Evolutionary conservation across 768 basidiomycete genomes (phyloP).

Genomic region (Lactarius quietus): DNA sequence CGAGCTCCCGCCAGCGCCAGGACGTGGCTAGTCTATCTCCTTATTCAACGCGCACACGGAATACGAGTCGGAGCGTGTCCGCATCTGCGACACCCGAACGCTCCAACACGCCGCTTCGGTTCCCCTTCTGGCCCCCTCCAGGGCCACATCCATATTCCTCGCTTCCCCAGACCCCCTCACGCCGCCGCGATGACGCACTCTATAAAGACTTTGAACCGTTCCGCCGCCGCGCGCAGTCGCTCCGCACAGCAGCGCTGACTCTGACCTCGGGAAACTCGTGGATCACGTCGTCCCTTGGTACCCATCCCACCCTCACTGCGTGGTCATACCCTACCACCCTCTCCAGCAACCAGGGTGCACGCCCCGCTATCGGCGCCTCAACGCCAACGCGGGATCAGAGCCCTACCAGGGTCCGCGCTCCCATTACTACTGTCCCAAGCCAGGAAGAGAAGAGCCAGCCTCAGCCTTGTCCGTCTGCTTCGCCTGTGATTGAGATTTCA

Average conservation of each 20-base stretch:
- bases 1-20: conserved; percentile 48
- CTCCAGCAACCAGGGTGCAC: conserved; percentile 31
- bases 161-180: conserved; percentile 52
- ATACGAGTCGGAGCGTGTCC: conserved; percentile 36
- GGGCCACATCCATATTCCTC: conserved; percentile 50
- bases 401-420: conserved; percentile 44
- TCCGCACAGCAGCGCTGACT: conserved; percentile 44
- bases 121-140: conserved; percentile 51
- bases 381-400: conserved; percentile 37
- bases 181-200: conserved; percentile 43
- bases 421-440: conserved; percentile 51
- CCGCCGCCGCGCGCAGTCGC: conserved; percentile 47
- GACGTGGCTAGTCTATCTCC: conserved; percentile 56
- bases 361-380: conserved; percentile 37
- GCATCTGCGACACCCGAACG: conserved; percentile 33
- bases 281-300: conserved; percentile 61
- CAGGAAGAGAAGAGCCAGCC: conserved; percentile 53
- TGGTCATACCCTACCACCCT: conserved; percentile 64
- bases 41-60: conserved; percentile 46
- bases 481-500: conserved; percentile 54
- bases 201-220: conserved; percentile 57
- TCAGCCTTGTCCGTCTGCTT: no score
- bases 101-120: conserved; percentile 38
- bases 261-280: conserved; percentile 69
- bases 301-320: conserved; percentile 54